Conservation (phyloP, 78 protist genomes). For the Polysphondylium violaceum region DNA sequence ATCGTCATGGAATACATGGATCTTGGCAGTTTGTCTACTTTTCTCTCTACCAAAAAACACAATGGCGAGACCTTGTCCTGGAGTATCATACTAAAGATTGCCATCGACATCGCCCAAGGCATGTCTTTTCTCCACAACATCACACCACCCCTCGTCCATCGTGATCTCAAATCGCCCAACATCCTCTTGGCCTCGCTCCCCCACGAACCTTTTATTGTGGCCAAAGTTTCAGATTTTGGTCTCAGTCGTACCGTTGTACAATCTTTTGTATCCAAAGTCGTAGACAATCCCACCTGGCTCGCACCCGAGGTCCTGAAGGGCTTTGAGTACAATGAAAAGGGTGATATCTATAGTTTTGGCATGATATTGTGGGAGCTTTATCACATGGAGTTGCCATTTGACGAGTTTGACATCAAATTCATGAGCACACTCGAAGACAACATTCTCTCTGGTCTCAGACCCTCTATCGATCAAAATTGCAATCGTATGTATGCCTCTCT, state of each 20-base stretch:
- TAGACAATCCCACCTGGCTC: slow-evolving; percentile 83
- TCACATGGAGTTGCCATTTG: slow-evolving; percentile 66
- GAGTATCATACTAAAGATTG: slow-evolving; percentile 57
- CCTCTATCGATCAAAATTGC: slow-evolving; percentile 49
- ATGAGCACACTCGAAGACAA: slow-evolving; percentile 76
- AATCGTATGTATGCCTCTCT: slow-evolving; percentile 35
- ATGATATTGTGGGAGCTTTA: slow-evolving; percentile 83
- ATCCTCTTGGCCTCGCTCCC: slow-evolving; percentile 47
- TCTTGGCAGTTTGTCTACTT: slow-evolving; percentile 47
- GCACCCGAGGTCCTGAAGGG: slow-evolving; percentile 80
- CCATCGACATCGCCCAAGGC: slow-evolving; percentile 77
- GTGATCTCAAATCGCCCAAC: slow-evolving; percentile 84
- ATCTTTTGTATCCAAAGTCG: slow-evolving; percentile 58
- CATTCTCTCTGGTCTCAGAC: slow-evolving; percentile 68
- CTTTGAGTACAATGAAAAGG: slow-evolving; percentile 54
- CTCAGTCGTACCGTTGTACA: slow-evolving; percentile 42
- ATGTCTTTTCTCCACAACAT: slow-evolving; percentile 69
- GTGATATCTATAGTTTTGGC: slow-evolving; percentile 82
- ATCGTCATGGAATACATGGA: slow-evolving; percentile 82
- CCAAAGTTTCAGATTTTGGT: slow-evolving; percentile 80
- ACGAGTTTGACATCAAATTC: slow-evolving; percentile 74
- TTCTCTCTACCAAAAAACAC: slow-evolving; percentile 29
- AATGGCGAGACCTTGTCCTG: slow-evolving; percentile 6
- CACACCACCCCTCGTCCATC: slow-evolving; percentile 83
- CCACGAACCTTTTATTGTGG: slow-evolving; percentile 24